A percentile compares a stretch with the other conserved stretches of the same genome.
These are phyloP conservation scores for Mycena rebaudengoi DNA, from an alignment of 768 basidiomycete genomes.

Conservation along the genomic window DNA sequence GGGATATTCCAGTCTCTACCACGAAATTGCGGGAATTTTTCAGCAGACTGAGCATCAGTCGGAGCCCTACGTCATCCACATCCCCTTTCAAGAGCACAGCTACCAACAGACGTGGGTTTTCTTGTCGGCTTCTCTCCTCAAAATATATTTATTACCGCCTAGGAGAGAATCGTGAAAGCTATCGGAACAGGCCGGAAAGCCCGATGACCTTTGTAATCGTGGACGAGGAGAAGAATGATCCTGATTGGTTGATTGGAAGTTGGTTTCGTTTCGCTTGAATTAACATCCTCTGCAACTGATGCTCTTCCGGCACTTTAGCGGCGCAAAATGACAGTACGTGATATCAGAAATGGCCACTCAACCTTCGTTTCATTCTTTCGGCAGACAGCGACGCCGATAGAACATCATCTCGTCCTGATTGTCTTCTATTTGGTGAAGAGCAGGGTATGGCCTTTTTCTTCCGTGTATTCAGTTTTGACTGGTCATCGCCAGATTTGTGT, in stretches of 20 bases:
- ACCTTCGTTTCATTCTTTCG: slow-evolving; percentile 3
- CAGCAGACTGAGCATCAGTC: slow-evolving; percentile 13
- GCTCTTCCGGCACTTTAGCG: not conserved
- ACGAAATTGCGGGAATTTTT: slow-evolving; percentile 18
- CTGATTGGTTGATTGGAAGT: not conserved
- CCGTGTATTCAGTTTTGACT: not conserved
- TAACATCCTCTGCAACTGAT: not conserved
- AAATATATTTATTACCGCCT: not conserved
- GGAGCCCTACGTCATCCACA: slow-evolving; percentile 3
- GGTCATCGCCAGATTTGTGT: slow-evolving; percentile 1
- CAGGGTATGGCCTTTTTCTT: not conserved
- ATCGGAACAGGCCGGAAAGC: not conserved
- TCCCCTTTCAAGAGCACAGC: slow-evolving; percentile 5
- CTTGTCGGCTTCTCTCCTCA: not conserved
- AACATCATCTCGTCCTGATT: not conserved
- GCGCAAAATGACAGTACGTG: slow-evolving; percentile 10
- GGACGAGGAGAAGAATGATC: not conserved
- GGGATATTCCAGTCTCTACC: not conserved
- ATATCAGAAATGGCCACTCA: not conserved
- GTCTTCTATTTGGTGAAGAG: not conserved
- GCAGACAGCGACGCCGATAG: slow-evolving; percentile 3
- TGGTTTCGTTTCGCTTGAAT: not conserved
- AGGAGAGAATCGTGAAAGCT: not conserved
- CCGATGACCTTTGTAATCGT: slow-evolving; percentile 9
- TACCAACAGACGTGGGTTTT: not conserved